Percentiles rank a stretch among this genome's conserved stretches.
Evolutionary conservation across 1,284 basidiomycete species (phyloP).

Genomic region (Microbotryum violaceum): DNA sequence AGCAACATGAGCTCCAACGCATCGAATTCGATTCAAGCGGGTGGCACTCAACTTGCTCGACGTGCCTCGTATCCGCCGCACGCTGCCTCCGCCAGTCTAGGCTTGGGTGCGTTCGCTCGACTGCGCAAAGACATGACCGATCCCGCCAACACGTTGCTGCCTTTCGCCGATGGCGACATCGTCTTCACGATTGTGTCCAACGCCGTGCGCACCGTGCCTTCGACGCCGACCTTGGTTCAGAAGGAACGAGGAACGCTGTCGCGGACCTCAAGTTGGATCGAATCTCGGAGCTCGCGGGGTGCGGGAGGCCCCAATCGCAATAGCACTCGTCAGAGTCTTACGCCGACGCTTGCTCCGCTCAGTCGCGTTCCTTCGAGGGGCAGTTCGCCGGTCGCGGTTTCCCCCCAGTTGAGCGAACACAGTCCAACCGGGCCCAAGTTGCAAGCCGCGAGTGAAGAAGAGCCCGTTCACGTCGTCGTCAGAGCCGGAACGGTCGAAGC

Average conservation of each 20-base stretch:
- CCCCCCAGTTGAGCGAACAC: not conserved
- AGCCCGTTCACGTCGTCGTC: conserved; percentile 13
- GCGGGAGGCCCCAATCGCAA: not conserved
- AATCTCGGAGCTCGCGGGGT: not conserved
- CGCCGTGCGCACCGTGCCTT: not conserved
- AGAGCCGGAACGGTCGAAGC: conserved; percentile 7
- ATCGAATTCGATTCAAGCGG: not conserved
- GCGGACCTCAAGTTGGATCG: conserved; percentile 9
- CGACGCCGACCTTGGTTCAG: not conserved
- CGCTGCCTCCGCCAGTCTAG: not conserved
- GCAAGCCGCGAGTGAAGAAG: conserved; percentile 2
- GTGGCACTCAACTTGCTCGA: not conserved
- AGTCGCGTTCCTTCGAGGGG: not conserved
- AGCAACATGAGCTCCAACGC: not conserved
- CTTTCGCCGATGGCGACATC: conserved; percentile 10
- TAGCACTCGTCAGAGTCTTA: not conserved
- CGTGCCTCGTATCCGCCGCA: conserved; percentile 8
- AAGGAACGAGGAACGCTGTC: conserved; percentile 2
- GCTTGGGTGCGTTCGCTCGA: conserved; percentile 1
- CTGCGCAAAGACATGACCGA: conserved; percentile 1
- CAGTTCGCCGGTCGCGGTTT: not conserved
- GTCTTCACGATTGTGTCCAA: conserved; percentile 4
- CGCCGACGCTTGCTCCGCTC: conserved; percentile 1
- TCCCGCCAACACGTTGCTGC: conserved; percentile 4
- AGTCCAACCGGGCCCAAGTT: not conserved